Conservation (phyloP, 345 rosid genomes). For the Arabis hirsuta region DNA sequence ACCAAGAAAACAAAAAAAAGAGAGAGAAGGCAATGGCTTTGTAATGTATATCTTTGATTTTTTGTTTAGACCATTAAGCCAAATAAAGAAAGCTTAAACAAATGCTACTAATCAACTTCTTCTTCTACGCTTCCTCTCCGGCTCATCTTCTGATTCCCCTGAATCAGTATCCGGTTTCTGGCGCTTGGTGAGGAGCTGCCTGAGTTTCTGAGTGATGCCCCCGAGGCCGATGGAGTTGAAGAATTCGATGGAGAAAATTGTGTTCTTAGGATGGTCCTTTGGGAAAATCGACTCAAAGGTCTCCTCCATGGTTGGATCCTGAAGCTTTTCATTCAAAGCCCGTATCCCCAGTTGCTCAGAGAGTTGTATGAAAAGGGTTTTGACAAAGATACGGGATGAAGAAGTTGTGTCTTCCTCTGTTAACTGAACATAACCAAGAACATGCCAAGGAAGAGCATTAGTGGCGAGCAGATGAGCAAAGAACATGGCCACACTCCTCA, state of each 20-base stretch:
- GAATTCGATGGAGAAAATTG: constrained; percentile 67
- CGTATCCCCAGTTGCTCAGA: constrained; percentile 67
- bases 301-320: constrained; percentile 59
- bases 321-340: constrained; percentile 59
- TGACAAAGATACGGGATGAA: constrained; percentile 72
- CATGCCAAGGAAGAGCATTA: constrained; percentile 71
- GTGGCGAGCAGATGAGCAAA: constrained; percentile 75
- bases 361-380: constrained; percentile 70
- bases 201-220: constrained; percentile 66
- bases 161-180: not conserved
- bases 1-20: not conserved
- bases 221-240: constrained; percentile 79
- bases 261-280: constrained; percentile 64
- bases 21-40: not conserved
- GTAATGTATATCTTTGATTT: not conserved
- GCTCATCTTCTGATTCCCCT: constrained; percentile 32
- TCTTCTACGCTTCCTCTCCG: constrained; percentile 39
- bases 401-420: constrained; percentile 78
- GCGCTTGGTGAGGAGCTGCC: constrained; percentile 42
- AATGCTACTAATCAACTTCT: constrained; percentile 8
- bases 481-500: constrained; percentile 68
- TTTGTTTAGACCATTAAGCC: not conserved
- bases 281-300: constrained; percentile 74
- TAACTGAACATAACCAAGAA: constrained; percentile 57
- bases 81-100: not conserved